Evolutionary conservation across 2,329 filamentous ascomycete species (phyloP).

Genomic region (Stagonosporopsis cucurbitacearum): DNA sequence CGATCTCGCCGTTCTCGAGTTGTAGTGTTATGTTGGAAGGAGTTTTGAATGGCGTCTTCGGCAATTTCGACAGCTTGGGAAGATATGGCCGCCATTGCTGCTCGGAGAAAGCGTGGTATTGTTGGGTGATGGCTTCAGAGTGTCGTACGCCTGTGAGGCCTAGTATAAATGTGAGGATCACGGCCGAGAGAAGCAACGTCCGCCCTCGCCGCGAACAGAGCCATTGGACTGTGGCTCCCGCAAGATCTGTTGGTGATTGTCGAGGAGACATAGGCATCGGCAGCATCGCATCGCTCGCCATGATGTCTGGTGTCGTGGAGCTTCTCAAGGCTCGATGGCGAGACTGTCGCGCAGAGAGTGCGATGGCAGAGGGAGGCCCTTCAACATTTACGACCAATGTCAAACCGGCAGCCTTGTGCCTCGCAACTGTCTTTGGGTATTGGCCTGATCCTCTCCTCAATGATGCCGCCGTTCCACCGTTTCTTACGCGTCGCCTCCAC

Average conservation of each 20-base stretch:
- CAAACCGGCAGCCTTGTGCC: constrained; percentile 1
- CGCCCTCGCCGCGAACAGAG: constrained; percentile 40
- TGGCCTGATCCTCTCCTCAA: background rate
- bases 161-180: constrained; percentile 30
- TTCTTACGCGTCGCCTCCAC: constrained; percentile 16
- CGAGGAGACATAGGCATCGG: constrained; percentile 35
- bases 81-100: constrained; percentile 41
- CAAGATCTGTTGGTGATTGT: constrained; percentile 30
- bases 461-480: constrained; percentile 14
- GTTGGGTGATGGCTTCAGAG: constrained; percentile 32
- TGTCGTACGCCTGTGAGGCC: constrained; percentile 19
- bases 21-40: constrained; percentile 45
- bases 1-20: constrained; percentile 43
- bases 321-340: background rate
- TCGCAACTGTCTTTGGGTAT: background rate
- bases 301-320: constrained; percentile 9
- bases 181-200: constrained; percentile 27
- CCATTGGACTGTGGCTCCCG: constrained; percentile 41
- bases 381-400: background rate
- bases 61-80: constrained; percentile 31
- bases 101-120: constrained; percentile 37
- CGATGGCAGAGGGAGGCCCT: background rate
- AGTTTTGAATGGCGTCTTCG: constrained; percentile 35
- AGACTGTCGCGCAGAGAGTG: background rate
- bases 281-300: constrained; percentile 35